A percentile compares a stretch with the other conserved stretches of the same genome.
phyloP scores from a whole-genome alignment of 129 eudicot genomes.

The Flaveria robusta region DNA sequence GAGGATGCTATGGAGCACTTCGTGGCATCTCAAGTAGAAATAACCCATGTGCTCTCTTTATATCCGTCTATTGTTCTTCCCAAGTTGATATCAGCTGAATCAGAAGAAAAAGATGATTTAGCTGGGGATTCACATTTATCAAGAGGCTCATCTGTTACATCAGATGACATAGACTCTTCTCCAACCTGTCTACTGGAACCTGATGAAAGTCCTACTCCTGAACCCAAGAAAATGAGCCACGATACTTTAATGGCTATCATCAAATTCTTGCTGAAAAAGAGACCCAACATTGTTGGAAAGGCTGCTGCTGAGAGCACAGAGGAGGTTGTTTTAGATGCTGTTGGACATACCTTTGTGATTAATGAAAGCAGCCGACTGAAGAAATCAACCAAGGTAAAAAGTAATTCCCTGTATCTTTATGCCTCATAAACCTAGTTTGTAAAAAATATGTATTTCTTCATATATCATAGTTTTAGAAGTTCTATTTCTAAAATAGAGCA shows the following conservation, averaged over 20 bases:
- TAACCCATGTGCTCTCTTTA: conserved; percentile 80
- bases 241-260: conserved; percentile 85
- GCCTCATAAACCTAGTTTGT: too few relatives aligned
- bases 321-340: conserved; percentile 92
- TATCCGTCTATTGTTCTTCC: conserved; percentile 85
- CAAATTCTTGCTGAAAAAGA: conserved; percentile 83
- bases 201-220: conserved; percentile 60
- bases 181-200: conserved; percentile 48
- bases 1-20: conserved; percentile 98
- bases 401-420: conserved; percentile 2
- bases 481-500: not conserved
- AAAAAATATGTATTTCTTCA: too few relatives aligned
- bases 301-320: conserved; percentile 98
- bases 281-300: conserved; percentile 78
- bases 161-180: conserved; percentile 85
- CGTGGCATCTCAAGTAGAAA: conserved; percentile 90
- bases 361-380: conserved; percentile 52
- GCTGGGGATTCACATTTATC: conserved; percentile 60
- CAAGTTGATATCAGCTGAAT: conserved; percentile 56
- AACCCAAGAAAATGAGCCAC: conserved; percentile 88
- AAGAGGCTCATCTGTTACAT: conserved; percentile 66
- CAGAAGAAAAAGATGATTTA: conserved; percentile 58
- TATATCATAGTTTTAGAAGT: not conserved
- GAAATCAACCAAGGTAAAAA: conserved; percentile 68
- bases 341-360: conserved; percentile 58